Conservation (phyloP, 31 red algal genomes). For the Odonthalia washingtoniensis region DNA sequence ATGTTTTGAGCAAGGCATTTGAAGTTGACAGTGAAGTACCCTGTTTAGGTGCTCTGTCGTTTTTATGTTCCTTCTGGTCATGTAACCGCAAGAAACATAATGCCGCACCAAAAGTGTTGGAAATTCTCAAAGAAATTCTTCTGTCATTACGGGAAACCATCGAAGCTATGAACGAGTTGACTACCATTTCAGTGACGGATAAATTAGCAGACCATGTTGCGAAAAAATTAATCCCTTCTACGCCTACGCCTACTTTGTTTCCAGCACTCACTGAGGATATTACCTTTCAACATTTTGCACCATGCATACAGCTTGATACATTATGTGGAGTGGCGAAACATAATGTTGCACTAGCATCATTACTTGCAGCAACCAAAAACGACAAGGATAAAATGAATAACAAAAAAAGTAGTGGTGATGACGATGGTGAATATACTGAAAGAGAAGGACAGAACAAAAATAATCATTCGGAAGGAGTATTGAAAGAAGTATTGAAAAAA, state of each 20-base stretch:
- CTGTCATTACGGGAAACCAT: neutral
- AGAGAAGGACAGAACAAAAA: too few relatives aligned
- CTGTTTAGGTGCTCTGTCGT: constrained; percentile 12
- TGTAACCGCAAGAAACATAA: too few relatives aligned
- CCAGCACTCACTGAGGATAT: neutral
- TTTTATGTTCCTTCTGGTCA: constrained; percentile 1
- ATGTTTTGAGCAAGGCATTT: neutral
- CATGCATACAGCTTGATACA: neutral
- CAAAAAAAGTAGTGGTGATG: neutral
- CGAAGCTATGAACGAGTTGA: neutral
- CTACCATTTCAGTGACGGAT: neutral
- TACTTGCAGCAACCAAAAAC: neutral
- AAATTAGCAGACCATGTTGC: neutral
- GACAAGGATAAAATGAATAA: neutral
- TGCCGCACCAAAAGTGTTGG: neutral
- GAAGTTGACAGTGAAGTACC: constrained; percentile 5
- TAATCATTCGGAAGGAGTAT: neutral
- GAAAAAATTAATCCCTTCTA: neutral
- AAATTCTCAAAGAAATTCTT: neutral
- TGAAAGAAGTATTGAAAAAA: neutral
- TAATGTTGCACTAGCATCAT: neutral
- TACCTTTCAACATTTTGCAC: neutral
- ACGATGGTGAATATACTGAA: neutral
- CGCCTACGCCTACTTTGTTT: neutral
- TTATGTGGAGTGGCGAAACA: neutral